Conservation (phyloP, 192 early-diverging fungal genomes). For the Phycomyces nitens region DNA sequence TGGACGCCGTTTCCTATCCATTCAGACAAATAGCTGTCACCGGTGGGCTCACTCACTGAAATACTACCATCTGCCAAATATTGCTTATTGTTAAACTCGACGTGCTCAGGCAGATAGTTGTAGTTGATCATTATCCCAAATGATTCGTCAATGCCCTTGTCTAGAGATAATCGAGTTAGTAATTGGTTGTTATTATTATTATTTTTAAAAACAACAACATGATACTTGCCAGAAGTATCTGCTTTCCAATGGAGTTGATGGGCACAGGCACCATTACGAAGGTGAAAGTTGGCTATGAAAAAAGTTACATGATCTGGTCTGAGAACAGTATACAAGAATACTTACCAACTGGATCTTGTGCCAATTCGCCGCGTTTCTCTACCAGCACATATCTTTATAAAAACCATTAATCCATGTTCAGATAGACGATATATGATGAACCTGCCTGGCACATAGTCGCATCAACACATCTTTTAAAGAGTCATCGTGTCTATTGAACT, state of each 20-base stretch:
- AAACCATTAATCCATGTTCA: not conserved
- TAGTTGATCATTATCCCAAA: slow-evolving; percentile 96
- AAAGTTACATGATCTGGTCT: not conserved
- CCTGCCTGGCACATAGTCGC: slow-evolving; percentile 47
- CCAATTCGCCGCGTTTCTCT: slow-evolving; percentile 63
- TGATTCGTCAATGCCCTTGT: slow-evolving; percentile 77
- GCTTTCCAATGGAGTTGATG: slow-evolving; percentile 87
- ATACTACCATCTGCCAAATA: slow-evolving; percentile 65
- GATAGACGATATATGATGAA: not conserved
- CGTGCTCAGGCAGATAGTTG: slow-evolving; percentile 68
- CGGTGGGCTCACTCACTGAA: slow-evolving; percentile 32
- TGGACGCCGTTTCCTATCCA: not conserved
- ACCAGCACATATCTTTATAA: slow-evolving; percentile 41
- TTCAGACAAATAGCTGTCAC: slow-evolving; percentile 7
- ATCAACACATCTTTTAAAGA: slow-evolving; percentile 55
- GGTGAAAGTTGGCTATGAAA: slow-evolving; percentile 81
- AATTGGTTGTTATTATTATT: too few relatives aligned
- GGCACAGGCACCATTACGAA: slow-evolving; percentile 90
- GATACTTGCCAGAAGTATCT: slow-evolving; percentile 61
- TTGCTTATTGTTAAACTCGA: slow-evolving; percentile 81
- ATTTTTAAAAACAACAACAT: too few relatives aligned
- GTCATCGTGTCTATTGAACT: slow-evolving; percentile 10
- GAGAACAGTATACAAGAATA: slow-evolving; percentile 2
- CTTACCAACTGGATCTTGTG: slow-evolving; percentile 81
- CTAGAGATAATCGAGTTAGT: too few relatives aligned